Evolutionary conservation across 257 asterid species (phyloP).

Genomic region (Anisodus tanguticus): DNA sequence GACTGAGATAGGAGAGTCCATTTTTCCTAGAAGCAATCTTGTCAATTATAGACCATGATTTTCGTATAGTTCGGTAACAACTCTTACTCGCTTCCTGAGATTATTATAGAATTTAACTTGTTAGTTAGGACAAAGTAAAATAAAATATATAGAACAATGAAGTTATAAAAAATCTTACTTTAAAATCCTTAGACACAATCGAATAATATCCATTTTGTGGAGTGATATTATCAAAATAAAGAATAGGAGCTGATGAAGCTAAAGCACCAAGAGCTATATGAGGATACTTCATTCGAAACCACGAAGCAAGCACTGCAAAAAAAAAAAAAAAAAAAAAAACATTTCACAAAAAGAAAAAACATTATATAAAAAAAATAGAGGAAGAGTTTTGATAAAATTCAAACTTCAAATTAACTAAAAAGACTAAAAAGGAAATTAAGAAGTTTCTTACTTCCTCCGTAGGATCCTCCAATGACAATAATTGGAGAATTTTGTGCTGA

Average conservation of each 20-base stretch:
- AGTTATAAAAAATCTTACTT: slow-evolving; percentile 42
- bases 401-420: neutral
- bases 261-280: slow-evolving; percentile 78
- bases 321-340: neutral
- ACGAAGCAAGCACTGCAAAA: no score
- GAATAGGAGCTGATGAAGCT: slow-evolving; percentile 87
- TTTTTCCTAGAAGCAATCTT: slow-evolving; percentile 48
- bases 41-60: slow-evolving; percentile 80
- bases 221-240: slow-evolving; percentile 66
- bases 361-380: neutral
- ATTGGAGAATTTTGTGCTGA: slow-evolving; percentile 65
- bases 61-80: slow-evolving; percentile 54
- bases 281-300: slow-evolving; percentile 50
- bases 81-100: slow-evolving; percentile 60
- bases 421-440: neutral
- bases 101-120: neutral
- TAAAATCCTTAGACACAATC: slow-evolving; percentile 56
- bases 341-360: no score
- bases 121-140: neutral
- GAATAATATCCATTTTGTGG: slow-evolving; percentile 66
- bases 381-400: neutral
- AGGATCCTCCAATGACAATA: slow-evolving; percentile 76
- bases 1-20: slow-evolving; percentile 60
- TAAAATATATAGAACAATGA: neutral
- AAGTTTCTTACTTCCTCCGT: slow-evolving; percentile 71